Evolutionary conservation across 148 eudicot species (phyloP), one percentile per base, ranked within the genome.

Genomic region (Polygonum maritimum): DNA sequence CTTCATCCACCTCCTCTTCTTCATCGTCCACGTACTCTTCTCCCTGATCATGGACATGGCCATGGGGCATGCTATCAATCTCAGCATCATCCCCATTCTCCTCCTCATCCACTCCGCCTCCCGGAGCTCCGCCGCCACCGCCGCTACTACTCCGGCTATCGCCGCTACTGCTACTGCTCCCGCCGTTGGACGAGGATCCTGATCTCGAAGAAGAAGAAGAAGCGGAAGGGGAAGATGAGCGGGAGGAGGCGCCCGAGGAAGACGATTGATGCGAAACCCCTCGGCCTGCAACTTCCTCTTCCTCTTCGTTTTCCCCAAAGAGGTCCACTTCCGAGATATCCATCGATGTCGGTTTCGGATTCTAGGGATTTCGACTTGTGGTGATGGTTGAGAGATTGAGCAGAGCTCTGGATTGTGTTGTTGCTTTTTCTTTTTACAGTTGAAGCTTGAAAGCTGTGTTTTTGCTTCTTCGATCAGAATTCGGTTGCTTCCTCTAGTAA

Each of bases 261-360:
- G 94, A 84, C 0, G 98, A 87, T 49, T 77, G 87, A 75, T 75
- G 88, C 71, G 76, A 75, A 22, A 47, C 76, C 1, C 55, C 80
- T 2, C n/a, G 63, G 11, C 18, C 65, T n/a, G 44, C 67, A 33
- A 77, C 62, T 6, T 77, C 78, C 14, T 89, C 91, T 44, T 75
- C 83, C 6, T 87, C 88, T 51, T 82, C 82, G 7, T 81, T 83
- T 44, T 87, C 95, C 6, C 96, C 97, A 78, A 90, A 92, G 48
- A 90, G 81, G 77, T 91, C 89, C 71, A 87, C 90, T 75, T 83
- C 86, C 11, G 93, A 83, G 21, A 86, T 84, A 74, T 93, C 96
- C 98, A 93, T 92, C 45, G 71, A 16, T 7, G 16, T 52, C 39
- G 33, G n/a, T 51, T 60, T 8, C 26, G 49, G 33, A 41, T 40